phyloP scores from a whole-genome alignment of 2,329 filamentous ascomycete genomes.

The Oidium heveae region DNA sequence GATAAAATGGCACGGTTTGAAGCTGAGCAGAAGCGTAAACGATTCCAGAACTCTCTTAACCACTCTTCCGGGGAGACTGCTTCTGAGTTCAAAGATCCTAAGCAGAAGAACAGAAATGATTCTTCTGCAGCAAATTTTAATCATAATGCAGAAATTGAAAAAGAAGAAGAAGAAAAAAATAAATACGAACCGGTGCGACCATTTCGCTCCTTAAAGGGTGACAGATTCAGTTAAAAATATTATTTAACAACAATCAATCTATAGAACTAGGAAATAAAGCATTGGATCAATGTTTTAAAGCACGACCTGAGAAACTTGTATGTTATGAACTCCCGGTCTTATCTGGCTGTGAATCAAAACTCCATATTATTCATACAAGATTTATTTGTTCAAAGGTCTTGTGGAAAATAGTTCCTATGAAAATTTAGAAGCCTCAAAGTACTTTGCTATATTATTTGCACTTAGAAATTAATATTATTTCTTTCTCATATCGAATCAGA shows the following conservation, averaged over 20 bases:
- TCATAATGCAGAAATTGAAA: slow-evolving; percentile 41
- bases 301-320: too few relatives aligned
- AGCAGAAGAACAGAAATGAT: slow-evolving; percentile 44
- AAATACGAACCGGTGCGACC: slow-evolving; percentile 68
- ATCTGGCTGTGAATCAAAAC: too few relatives aligned
- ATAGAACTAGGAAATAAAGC: too few relatives aligned
- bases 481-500: too few relatives aligned
- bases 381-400: too few relatives aligned
- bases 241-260: not conserved
- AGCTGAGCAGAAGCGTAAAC: slow-evolving; percentile 32
- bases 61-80: slow-evolving; percentile 14
- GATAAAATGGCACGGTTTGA: slow-evolving; percentile 53
- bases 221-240: slow-evolving; percentile 43
- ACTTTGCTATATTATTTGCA: too few relatives aligned
- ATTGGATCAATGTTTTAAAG: too few relatives aligned
- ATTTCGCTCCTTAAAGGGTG: slow-evolving; percentile 58
- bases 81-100: slow-evolving; percentile 27
- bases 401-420: too few relatives aligned
- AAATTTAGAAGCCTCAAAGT: too few relatives aligned
- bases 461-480: too few relatives aligned
- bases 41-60: slow-evolving; percentile 28
- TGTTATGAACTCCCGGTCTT: too few relatives aligned
- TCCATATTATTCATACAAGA: too few relatives aligned
- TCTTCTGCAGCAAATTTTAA: slow-evolving; percentile 71
- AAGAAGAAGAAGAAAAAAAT: slow-evolving; percentile 43